Evolutionary conservation across 2,329 filamentous ascomycete genomes (phyloP).

Genomic region (Calonectria ilicicola): DNA sequence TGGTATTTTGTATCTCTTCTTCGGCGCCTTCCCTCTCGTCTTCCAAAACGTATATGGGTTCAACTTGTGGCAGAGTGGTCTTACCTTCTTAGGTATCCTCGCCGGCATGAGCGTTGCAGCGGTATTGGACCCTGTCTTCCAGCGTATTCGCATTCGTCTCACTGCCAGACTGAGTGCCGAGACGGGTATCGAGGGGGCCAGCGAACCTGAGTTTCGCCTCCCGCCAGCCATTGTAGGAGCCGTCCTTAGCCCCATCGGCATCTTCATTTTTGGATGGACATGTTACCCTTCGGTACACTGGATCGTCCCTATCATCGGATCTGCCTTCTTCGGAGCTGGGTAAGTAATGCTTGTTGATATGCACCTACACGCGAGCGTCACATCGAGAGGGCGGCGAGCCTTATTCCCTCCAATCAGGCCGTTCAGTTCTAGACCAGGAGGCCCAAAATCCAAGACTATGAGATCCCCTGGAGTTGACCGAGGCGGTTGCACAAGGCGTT

Average conservation of each 20-base stretch:
- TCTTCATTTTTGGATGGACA: conserved; percentile 94
- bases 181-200: conserved; percentile 65
- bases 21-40: conserved; percentile 86
- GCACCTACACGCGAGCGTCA: background rate
- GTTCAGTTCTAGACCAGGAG: background rate
- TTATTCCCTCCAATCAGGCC: background rate
- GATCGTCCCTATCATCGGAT: conserved; percentile 81
- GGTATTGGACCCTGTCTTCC: conserved; percentile 75
- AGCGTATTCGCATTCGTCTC: conserved; percentile 68
- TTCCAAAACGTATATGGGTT: conserved; percentile 82
- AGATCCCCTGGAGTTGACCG: conserved; percentile 6
- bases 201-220: conserved; percentile 89
- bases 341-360: conserved; percentile 55
- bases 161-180: conserved; percentile 64
- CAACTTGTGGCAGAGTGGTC: conserved; percentile 81
- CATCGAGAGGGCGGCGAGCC: conserved; percentile 18
- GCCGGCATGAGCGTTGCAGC: conserved; percentile 75
- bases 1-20: conserved; percentile 90
- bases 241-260: conserved; percentile 79
- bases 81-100: conserved; percentile 80
- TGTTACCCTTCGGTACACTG: conserved; percentile 80
- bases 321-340: conserved; percentile 77
- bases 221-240: conserved; percentile 82
- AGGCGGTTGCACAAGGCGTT: conserved; percentile 4
- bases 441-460: background rate